These are phyloP conservation scores for Lactarius quietus DNA, from an alignment of 768 basidiomycete genomes.

Conservation along the genomic window DNA sequence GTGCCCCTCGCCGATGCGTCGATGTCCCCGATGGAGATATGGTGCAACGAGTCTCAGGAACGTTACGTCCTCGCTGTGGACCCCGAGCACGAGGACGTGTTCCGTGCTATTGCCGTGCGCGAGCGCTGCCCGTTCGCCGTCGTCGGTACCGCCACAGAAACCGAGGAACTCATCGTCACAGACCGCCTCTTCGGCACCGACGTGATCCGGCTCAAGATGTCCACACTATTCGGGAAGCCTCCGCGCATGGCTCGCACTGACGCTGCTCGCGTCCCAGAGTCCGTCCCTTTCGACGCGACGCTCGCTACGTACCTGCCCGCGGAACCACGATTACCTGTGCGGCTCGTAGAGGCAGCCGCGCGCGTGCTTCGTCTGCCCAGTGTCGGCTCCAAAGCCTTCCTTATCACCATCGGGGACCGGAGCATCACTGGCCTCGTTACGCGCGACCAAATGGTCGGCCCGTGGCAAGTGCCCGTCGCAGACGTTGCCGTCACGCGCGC, in stretches of 20 bases:
- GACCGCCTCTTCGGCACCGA: constrained; percentile 76
- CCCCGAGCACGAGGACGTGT: constrained; percentile 54
- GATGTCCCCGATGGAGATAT: constrained; percentile 99
- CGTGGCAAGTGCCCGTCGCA: constrained; percentile 96
- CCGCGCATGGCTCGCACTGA: constrained; percentile 86
- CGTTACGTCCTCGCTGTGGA: constrained; percentile 93
- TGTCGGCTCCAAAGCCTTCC: constrained; percentile 94
- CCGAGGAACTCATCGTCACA: constrained; percentile 83
- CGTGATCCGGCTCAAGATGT: constrained; percentile 89
- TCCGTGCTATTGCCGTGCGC: constrained; percentile 74
- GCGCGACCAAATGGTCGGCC: constrained; percentile 98
- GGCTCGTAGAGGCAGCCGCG: constrained; percentile 60
- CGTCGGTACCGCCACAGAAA: constrained; percentile 81
- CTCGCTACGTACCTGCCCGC: constrained; percentile 63
- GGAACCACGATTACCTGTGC: constrained; percentile 39
- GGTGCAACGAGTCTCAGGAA: constrained; percentile 99
- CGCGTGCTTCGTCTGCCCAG: constrained; percentile 88
- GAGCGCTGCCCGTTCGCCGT: constrained; percentile 93
- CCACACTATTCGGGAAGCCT: constrained; percentile 93
- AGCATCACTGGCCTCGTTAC: constrained; percentile 91
- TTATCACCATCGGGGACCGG: constrained; percentile 97
- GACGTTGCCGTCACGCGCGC: constrained; percentile 97
- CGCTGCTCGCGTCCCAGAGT: constrained; percentile 39
- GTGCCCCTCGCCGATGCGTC: constrained; percentile 87
- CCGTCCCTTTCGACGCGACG: constrained; percentile 64